phyloP scores from a whole-genome alignment of 257 asterid genomes.

The Nicotiana attenuata region DNA sequence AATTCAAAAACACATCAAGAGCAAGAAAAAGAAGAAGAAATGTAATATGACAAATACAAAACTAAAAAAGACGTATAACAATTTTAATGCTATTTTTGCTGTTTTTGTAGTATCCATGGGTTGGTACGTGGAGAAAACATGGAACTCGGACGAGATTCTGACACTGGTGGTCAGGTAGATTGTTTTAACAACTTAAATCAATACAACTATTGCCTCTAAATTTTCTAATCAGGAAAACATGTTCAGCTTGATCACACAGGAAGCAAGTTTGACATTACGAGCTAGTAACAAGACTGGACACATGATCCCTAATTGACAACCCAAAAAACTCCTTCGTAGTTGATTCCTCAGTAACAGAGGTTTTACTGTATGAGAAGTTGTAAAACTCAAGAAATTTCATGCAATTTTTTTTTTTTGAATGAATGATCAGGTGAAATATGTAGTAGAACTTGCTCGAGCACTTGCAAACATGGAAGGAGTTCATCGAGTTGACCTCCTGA shows the following conservation, averaged over 20 bases:
- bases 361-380: not conserved
- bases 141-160: constrained; percentile 79
- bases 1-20: not conserved
- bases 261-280: not conserved
- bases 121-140: constrained; percentile 72
- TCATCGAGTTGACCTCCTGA: constrained; percentile 64
- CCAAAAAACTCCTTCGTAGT: not conserved
- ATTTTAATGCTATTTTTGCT: constrained; percentile 16
- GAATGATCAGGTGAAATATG: constrained; percentile 48
- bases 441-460: constrained; percentile 64
- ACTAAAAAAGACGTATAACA: not conserved
- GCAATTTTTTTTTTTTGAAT: not conserved
- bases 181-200: not conserved
- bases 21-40: not conserved
- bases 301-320: not conserved
- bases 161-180: constrained; percentile 69
- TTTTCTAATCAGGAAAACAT: not conserved
- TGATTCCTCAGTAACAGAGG: not conserved
- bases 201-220: not conserved
- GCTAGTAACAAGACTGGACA: not conserved
- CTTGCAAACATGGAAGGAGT: constrained; percentile 50
- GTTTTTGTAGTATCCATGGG: constrained; percentile 57
- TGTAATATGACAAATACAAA: not conserved
- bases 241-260: not conserved
- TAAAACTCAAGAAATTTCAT: not conserved